A percentile compares a stretch with the other conserved stretches of the same genome.
These are phyloP conservation scores for Lagenaria siceraria DNA, from an alignment of 306 rosid species.

Conservation along the genomic window DNA sequence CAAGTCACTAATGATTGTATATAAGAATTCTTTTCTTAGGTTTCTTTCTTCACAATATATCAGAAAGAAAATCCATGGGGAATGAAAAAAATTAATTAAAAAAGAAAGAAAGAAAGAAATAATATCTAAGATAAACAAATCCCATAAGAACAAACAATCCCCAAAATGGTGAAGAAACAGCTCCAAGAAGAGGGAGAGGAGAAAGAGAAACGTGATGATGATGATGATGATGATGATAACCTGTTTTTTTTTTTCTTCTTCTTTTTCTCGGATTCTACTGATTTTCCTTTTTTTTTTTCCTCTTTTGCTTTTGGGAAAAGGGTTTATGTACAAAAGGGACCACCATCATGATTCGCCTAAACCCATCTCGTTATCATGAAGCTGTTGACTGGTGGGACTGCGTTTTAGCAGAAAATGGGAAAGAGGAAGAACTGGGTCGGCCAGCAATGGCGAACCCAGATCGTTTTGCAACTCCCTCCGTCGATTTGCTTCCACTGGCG, in stretches of 20 bases:
- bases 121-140: not conserved
- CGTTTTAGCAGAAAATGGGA: constrained; percentile 26
- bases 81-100: not conserved
- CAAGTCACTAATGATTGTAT: not conserved
- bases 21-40: not conserved
- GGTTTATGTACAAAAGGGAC: constrained; percentile 3
- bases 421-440: constrained; percentile 27
- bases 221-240: not conserved
- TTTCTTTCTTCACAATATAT: constrained; percentile 1
- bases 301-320: not conserved
- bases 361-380: constrained; percentile 18
- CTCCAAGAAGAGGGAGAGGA: not conserved
- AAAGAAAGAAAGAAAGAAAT: no score
- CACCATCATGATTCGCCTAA: not conserved
- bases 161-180: not conserved
- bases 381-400: constrained; percentile 27
- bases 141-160: not conserved
- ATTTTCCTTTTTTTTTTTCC: not conserved
- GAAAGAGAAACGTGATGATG: not conserved
- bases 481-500: not conserved
- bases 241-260: not conserved
- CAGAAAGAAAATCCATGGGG: constrained; percentile 1
- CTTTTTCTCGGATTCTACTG: constrained; percentile 9
- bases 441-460: constrained; percentile 31
- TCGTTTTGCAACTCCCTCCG: constrained; percentile 11